Evolutionary conservation across 106 monocot genomes (phyloP), one percentile per base, ranked within the genome.

Genomic region (Platanthera guangdongensis): DNA sequence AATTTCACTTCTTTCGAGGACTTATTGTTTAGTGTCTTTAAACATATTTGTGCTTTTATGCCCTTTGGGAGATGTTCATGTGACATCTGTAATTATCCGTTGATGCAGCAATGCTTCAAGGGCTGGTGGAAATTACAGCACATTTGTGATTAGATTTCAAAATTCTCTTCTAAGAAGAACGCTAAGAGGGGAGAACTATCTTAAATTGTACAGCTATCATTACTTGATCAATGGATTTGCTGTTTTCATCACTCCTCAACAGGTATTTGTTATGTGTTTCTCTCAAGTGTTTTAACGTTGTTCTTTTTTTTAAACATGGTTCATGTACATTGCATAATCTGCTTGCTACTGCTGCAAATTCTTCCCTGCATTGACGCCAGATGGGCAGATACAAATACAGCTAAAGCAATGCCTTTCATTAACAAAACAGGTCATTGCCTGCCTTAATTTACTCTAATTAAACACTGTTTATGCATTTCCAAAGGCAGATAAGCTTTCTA

Each of bases 181-280:
- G 18, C 74, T 96, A 51, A 91, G 65, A 52, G 93, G 93, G 19
- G 87, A 93, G 78, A 80, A 52, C 45, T 96, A 96, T 83, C 85
- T 89, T 57, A 96, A 96, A 78, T 85, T 96, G 21, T 96, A 96
- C 65, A 89, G 89, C 81, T 96, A 89, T 75, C 90, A 83, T 73
- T 96, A 93, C 76, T 81, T 96, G 63, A 81, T 91, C 69, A 96
- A 96, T 83, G 96, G 96, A 22, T 93, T 96, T 77, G 91, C 93
- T 71, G 83, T 96, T 87, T 83, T 96, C 15, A 88, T 93, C 47
- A 96, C 88, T 71, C 78, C 77, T 69, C 84, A 77, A 51, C 96
- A 96, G 91, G 95, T 93, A 81, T 59, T 60, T 14, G 47, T 47
- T 82, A 16, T 52, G 28, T 28, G 19, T 59, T 75, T 18, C 12